phyloP scores from a whole-genome alignment of 305 asterid species.

The Rubia balearica region DNA sequence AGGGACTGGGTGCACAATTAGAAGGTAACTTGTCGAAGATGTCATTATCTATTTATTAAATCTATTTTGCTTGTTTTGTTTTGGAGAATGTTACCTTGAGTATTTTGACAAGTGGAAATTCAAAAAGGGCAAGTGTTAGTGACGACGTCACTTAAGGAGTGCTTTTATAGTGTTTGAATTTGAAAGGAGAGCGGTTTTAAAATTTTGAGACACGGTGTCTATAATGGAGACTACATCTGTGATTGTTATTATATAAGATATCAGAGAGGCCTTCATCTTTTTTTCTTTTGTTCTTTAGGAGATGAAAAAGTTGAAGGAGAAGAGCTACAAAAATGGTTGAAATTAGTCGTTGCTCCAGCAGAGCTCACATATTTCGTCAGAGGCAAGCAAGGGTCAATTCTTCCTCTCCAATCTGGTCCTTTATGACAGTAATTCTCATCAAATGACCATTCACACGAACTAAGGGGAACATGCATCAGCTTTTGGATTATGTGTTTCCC shows the following conservation, averaged over 20 bases:
- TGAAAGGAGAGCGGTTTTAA: not conserved
- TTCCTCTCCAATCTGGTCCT: constrained; percentile 59
- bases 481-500: constrained; percentile 7
- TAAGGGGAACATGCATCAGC: constrained; percentile 7
- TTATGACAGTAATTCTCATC: constrained; percentile 20
- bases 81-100: not conserved
- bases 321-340: constrained; percentile 88
- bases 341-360: constrained; percentile 83
- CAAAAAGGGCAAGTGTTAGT: not conserved
- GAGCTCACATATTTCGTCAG: constrained; percentile 72
- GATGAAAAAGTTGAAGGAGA: constrained; percentile 97
- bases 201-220: not conserved
- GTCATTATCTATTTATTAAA: not conserved
- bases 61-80: not conserved
- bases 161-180: not conserved
- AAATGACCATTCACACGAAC: constrained; percentile 12
- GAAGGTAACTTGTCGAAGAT: constrained; percentile 55
- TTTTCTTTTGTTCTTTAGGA: constrained; percentile 28
- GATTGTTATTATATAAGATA: not conserved
- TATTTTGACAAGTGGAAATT: not conserved
- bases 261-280: not conserved
- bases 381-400: constrained; percentile 66
- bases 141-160: not conserved
- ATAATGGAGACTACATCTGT: not conserved
- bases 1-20: constrained; percentile 91